Conservation (phyloP, 2,329 filamentous ascomycete genomes). For the Sporothrix brasiliensis region DNA sequence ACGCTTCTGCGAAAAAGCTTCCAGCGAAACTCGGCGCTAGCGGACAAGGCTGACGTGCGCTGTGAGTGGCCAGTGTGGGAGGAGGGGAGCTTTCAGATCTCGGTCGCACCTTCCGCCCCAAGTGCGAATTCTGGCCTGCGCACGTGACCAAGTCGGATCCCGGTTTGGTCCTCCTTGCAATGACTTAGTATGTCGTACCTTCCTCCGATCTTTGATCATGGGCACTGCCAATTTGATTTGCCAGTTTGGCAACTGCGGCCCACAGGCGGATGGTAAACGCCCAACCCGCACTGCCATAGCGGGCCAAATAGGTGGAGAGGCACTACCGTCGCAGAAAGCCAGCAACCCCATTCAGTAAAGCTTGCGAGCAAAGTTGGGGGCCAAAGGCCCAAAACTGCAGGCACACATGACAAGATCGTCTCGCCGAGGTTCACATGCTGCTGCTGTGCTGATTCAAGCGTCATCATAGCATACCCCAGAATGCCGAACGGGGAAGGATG, state of each 20-base stretch:
- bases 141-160: neutral
- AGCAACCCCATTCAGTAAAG: constrained; percentile 19
- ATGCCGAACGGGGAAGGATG: constrained; percentile 27
- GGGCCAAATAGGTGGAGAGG: neutral
- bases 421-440: constrained; percentile 34
- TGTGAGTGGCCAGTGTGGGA: constrained; percentile 22
- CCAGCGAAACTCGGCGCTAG: constrained; percentile 28
- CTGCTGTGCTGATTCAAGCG: constrained; percentile 24
- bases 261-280: neutral
- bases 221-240: neutral
- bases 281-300: neutral
- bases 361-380: constrained; percentile 6
- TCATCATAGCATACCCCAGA: constrained; percentile 33
- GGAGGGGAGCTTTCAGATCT: neutral
- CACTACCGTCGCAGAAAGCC: constrained; percentile 22
- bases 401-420: constrained; percentile 29
- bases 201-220: too few species aligned
- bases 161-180: neutral
- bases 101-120: too few species aligned
- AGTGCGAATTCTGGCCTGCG: neutral
- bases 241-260: constrained; percentile 1
- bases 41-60: constrained; percentile 30
- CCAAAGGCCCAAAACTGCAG: neutral
- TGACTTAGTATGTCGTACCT: too few species aligned
- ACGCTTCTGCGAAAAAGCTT: constrained; percentile 30